Evolutionary conservation across 257 asterid genomes (phyloP).

Genomic region (Scutellaria barbata): DNA sequence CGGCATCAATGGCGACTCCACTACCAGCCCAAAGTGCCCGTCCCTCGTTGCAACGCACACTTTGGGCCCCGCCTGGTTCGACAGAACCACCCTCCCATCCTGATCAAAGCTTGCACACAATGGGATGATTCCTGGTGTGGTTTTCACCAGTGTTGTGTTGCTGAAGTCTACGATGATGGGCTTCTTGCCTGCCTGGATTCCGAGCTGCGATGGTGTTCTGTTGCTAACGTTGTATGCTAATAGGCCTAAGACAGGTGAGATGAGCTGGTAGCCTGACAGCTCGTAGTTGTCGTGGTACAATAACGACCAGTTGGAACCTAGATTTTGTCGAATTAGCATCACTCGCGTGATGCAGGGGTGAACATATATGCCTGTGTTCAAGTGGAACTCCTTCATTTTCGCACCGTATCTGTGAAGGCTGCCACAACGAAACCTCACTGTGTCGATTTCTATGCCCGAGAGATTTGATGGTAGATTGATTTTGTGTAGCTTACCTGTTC

Average conservation of each 20-base stretch:
- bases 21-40: slow-evolving; percentile 86
- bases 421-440: slow-evolving; percentile 74
- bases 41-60: slow-evolving; percentile 57
- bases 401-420: slow-evolving; percentile 81
- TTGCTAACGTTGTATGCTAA: slow-evolving; percentile 63
- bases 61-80: slow-evolving; percentile 45
- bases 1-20: slow-evolving; percentile 76
- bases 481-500: slow-evolving; percentile 63
- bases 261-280: slow-evolving; percentile 64
- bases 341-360: slow-evolving; percentile 66
- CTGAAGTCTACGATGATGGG: slow-evolving; percentile 71
- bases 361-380: slow-evolving; percentile 47
- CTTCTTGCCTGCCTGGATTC: slow-evolving; percentile 42
- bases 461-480: slow-evolving; percentile 77
- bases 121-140: slow-evolving; percentile 56
- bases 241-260: slow-evolving; percentile 78
- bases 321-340: slow-evolving; percentile 65
- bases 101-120: slow-evolving; percentile 76
- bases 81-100: slow-evolving; percentile 62
- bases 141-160: slow-evolving; percentile 27
- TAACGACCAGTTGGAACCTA: slow-evolving; percentile 83
- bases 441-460: slow-evolving; percentile 68
- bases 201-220: slow-evolving; percentile 51
- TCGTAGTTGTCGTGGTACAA: slow-evolving; percentile 72
- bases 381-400: slow-evolving; percentile 56